Base-by-base conservation (phyloP, 2,329 filamentous ascomycete species). In the Rachicladosporium sp. region DNA sequence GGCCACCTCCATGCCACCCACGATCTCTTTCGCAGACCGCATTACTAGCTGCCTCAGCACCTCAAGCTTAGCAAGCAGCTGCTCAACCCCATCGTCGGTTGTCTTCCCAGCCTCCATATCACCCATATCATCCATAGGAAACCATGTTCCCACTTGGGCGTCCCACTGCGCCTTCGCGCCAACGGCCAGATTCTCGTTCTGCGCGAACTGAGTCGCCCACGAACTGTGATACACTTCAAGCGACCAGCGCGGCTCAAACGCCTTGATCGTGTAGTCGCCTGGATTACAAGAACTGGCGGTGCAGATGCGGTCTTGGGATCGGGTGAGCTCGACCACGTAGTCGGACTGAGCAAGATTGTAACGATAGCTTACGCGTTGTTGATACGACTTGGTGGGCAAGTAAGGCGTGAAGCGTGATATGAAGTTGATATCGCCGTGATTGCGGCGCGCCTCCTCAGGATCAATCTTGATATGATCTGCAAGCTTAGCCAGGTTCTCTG, bases 291-390 rank as follows among this genome's bases (percentile, higher is more conserved):
- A 37, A 3, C 33, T 23, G 13, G 35, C 30, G 4, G 40, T 21
- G 19, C 40, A 45, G n/a, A 34, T 35, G 12, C 44, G 40, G 29
- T 53, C 43, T 36, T 58, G 54, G 43, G 55, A 53, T 11, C 49
- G 48, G 8, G 43, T 38, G 19, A 60, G 41, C 33, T 58, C 55
- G 9, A 57, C 43, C 1, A 41, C 50, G 41, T 54, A 60, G 23
- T 53, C 51, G 30, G 53, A 50, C 19, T 43, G 39, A 7, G 13
- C 40, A 33, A 59, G 45, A 12, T 40, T 43, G 47, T 51, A 58
- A 7, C 43, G 45, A 33, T 53, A 58, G n/a, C 32, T 43, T 4
- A 49, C 43, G n/a, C 48, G 45, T 33, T 58, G 49, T 7, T 53
- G 50, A 10, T 55, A 23, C 7, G 33, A 41, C 29, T 42, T 47